phyloP scores from a whole-genome alignment of 768 basidiomycete genomes.

The Strobilomyces echinocephalus region DNA sequence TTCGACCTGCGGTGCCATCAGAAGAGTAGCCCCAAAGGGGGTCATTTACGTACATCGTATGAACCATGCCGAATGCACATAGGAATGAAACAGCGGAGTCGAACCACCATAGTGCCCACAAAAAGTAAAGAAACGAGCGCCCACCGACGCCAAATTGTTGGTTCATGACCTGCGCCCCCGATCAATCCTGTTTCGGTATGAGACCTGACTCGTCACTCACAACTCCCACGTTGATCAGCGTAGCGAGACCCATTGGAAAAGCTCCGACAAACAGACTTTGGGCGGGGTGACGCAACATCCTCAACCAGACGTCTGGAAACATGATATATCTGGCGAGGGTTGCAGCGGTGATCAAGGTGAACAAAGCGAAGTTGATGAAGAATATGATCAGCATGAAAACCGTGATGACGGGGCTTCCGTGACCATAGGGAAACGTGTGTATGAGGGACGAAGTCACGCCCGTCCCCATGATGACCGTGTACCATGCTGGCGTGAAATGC shows the following conservation, averaged over 20 bases:
- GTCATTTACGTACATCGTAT: constrained; percentile 37
- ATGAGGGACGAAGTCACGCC: constrained; percentile 38
- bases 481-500: constrained; percentile 46
- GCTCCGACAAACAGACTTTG: constrained; percentile 44
- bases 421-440: constrained; percentile 41
- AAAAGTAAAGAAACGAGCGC: constrained; percentile 33
- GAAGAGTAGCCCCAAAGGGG: background rate
- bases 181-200: background rate
- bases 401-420: constrained; percentile 30
- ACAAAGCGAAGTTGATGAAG: constrained; percentile 38
- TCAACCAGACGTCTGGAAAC: constrained; percentile 40
- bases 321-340: constrained; percentile 38
- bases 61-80: constrained; percentile 46
- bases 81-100: constrained; percentile 38
- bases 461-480: constrained; percentile 46
- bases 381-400: constrained; percentile 36
- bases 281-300: constrained; percentile 43
- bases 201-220: constrained; percentile 22
- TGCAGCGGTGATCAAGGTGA: constrained; percentile 30
- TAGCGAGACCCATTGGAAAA: constrained; percentile 43
- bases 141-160: constrained; percentile 36
- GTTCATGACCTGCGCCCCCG: constrained; percentile 24
- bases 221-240: constrained; percentile 38
- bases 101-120: constrained; percentile 53
- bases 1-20: constrained; percentile 37